These are phyloP conservation scores for Pyrus hybrid DNA, from an alignment of 331 rosid genomes.

Conservation along the genomic window DNA sequence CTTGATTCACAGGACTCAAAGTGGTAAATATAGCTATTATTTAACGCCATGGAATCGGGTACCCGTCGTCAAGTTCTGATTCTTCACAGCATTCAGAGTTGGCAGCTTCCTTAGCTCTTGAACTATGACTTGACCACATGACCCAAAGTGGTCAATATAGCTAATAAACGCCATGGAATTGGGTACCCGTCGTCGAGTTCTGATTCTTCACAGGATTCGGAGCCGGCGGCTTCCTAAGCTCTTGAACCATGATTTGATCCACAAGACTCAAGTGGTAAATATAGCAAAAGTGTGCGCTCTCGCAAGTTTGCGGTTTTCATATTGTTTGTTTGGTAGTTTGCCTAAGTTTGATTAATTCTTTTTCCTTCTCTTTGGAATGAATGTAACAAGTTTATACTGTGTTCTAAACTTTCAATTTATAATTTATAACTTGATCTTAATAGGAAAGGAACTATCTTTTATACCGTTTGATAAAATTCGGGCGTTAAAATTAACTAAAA, in stretches of 20 bases:
- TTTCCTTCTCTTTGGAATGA: neutral
- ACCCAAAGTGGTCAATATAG: too few species aligned
- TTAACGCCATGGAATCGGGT: slow-evolving; percentile 68
- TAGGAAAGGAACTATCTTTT: neutral
- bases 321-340: neutral
- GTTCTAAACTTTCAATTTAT: too few species aligned
- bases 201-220: neutral
- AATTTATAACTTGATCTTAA: too few species aligned
- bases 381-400: neutral
- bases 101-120: neutral
- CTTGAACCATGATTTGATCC: neutral
- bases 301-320: neutral
- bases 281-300: neutral
- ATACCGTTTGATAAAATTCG: neutral
- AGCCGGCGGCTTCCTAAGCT: neutral
- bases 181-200: slow-evolving; percentile 38
- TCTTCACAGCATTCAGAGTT: neutral
- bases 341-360: neutral
- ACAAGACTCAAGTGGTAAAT: neutral
- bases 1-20: neutral
- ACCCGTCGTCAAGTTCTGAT: slow-evolving; percentile 18
- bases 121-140: neutral
- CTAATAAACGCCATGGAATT: slow-evolving; percentile 60
- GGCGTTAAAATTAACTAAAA: neutral
- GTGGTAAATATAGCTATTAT: neutral